Percentiles rank a stretch among this genome's conserved stretches.
These are phyloP conservation scores for Polyporus tsugae DNA, from an alignment of 1,284 basidiomycete genomes.

Conservation along the genomic window DNA sequence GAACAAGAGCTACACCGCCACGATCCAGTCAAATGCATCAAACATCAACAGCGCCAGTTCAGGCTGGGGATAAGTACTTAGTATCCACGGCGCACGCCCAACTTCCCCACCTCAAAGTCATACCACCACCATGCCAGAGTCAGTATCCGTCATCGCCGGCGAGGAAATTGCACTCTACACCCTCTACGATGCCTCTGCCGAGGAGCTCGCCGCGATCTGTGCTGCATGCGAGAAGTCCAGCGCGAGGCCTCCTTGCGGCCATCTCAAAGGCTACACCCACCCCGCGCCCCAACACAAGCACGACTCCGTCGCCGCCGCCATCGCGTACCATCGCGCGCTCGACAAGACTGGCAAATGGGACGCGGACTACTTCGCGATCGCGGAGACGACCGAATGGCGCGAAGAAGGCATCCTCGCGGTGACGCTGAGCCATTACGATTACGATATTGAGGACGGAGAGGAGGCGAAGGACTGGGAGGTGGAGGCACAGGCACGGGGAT, in stretches of 20 bases:
- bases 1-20: too few relatives aligned
- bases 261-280: not conserved
- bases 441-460: too few relatives aligned
- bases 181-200: not conserved
- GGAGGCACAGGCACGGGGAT: not conserved
- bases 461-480: not conserved
- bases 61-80: too few relatives aligned
- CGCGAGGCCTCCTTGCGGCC: not conserved
- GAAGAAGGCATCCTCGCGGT: not conserved
- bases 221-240: not conserved
- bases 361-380: conserved; percentile 3
- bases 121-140: not conserved
- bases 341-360: conserved; percentile 4
- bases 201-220: not conserved
- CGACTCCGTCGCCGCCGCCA: not conserved
- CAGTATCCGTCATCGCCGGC: not conserved
- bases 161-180: not conserved
- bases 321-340: not conserved
- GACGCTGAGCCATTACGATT: not conserved
- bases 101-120: not conserved
- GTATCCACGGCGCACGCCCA: too few relatives aligned
- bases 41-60: too few relatives aligned
- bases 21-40: too few relatives aligned
- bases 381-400: not conserved
- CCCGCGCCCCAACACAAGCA: not conserved